These are phyloP conservation scores for Rosa lucieae DNA, from an alignment of 306 rosid genomes.

Conservation along the genomic window DNA sequence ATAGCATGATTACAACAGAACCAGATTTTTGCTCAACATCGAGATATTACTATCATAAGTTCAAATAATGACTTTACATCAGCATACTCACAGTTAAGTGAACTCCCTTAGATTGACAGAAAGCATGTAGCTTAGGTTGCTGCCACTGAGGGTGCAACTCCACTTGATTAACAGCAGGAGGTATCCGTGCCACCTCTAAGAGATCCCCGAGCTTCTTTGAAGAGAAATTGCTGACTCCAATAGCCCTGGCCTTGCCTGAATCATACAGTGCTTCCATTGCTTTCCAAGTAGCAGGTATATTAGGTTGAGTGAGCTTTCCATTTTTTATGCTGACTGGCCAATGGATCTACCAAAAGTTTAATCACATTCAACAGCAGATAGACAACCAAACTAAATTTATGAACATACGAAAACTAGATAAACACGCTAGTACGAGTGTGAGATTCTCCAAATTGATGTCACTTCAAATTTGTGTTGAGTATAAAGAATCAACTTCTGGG, in stretches of 20 bases:
- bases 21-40: background rate
- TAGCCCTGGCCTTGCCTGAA: constrained; percentile 65
- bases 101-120: constrained; percentile 3
- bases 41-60: background rate
- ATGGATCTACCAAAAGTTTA: constrained; percentile 40
- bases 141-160: too few species aligned
- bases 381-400: background rate
- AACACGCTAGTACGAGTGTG: background rate
- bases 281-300: constrained; percentile 66
- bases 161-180: too few species aligned
- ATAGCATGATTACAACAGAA: background rate
- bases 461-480: background rate
- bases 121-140: too few species aligned
- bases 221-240: constrained; percentile 86
- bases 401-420: background rate
- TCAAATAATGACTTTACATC: background rate
- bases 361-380: background rate
- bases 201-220: constrained; percentile 67
- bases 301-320: constrained; percentile 43
- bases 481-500: background rate
- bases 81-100: constrained; percentile 59
- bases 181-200: constrained; percentile 48
- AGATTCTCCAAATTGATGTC: background rate
- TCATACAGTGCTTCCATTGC: constrained; percentile 76
- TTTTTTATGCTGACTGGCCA: constrained; percentile 28